These are phyloP conservation scores for Trichoderma koningii DNA, from an alignment of 2,329 filamentous ascomycete species.

Conservation along the genomic window DNA sequence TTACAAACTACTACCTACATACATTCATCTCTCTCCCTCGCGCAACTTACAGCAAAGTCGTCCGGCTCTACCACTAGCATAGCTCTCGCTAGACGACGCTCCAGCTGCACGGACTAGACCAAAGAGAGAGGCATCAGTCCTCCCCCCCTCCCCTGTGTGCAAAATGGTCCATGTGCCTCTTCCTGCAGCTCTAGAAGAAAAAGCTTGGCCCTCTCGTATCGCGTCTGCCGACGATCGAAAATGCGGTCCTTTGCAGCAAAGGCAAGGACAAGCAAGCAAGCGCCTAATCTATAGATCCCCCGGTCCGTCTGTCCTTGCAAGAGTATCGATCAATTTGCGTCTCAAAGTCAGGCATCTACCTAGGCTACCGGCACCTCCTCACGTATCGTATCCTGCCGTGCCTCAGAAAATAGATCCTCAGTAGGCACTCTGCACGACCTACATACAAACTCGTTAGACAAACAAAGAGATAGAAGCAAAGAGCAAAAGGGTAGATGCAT, in stretches of 20 bases:
- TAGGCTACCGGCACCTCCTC: neutral
- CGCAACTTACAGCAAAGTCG: neutral
- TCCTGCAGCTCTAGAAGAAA: slow-evolving; percentile 1
- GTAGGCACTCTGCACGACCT: too few relatives aligned
- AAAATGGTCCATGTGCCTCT: neutral
- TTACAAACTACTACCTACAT: neutral
- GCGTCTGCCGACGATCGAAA: slow-evolving; percentile 6
- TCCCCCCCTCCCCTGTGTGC: neutral
- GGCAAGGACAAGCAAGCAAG: too few relatives aligned
- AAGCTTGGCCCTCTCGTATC: neutral
- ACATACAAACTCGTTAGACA: neutral
- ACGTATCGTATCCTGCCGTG: neutral
- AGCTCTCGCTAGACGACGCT: too few relatives aligned
- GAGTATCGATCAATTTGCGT: neutral
- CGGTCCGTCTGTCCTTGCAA: too few relatives aligned
- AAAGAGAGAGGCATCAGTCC: neutral
- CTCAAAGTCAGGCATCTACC: neutral
- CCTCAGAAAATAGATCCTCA: too few relatives aligned
- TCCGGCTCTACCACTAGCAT: neutral
- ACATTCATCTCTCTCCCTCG: slow-evolving; percentile 7
- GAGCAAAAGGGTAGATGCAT: too few relatives aligned
- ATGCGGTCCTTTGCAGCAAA: neutral
- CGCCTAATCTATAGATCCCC: too few relatives aligned
- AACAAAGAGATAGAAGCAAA: neutral
- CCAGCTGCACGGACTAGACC: neutral